These are phyloP conservation scores for Candida hungchunana DNA, from an alignment of 805 yeast species.

Conservation along the genomic window DNA sequence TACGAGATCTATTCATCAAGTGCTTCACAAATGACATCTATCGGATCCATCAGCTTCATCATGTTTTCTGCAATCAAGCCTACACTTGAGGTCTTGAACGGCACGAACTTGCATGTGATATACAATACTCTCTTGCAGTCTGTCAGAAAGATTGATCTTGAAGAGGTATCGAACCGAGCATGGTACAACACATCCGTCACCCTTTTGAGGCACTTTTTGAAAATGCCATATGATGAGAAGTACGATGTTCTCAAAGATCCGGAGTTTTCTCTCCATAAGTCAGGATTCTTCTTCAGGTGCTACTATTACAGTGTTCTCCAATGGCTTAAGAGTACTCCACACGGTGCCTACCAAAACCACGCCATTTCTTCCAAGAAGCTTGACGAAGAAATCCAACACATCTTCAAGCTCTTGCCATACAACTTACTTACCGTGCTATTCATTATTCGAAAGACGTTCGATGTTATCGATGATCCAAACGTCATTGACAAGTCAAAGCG, in stretches of 20 bases:
- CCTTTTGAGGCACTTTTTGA: constrained; percentile 10
- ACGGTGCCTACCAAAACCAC: not conserved
- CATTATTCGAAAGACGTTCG: not conserved
- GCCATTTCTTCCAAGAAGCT: not conserved
- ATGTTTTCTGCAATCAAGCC: constrained; percentile 18
- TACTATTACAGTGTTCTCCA: constrained; percentile 12
- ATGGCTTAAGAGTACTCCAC: not conserved
- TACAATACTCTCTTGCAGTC: constrained; percentile 14
- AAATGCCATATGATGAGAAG: constrained; percentile 19
- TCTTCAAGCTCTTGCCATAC: constrained; percentile 10
- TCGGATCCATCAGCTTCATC: constrained; percentile 12
- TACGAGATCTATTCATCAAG: constrained; percentile 22
- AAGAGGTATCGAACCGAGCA: constrained; percentile 6
- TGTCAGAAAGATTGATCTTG: constrained; percentile 14
- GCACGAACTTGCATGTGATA: constrained; percentile 11
- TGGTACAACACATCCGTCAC: constrained; percentile 16
- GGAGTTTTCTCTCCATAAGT: not conserved
- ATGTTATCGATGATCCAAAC: constrained; percentile 21
- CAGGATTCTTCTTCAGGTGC: constrained; percentile 12
- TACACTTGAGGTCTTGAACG: constrained; percentile 10
- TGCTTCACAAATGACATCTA: constrained; percentile 16
- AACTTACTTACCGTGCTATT: constrained; percentile 5
- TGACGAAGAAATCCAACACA: constrained; percentile 3
- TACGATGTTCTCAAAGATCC: constrained; percentile 13
- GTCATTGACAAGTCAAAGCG: constrained; percentile 20